Evolutionary conservation across 2,329 filamentous ascomycete genomes (phyloP).

Genomic region (Sporothrix schenckii): DNA sequence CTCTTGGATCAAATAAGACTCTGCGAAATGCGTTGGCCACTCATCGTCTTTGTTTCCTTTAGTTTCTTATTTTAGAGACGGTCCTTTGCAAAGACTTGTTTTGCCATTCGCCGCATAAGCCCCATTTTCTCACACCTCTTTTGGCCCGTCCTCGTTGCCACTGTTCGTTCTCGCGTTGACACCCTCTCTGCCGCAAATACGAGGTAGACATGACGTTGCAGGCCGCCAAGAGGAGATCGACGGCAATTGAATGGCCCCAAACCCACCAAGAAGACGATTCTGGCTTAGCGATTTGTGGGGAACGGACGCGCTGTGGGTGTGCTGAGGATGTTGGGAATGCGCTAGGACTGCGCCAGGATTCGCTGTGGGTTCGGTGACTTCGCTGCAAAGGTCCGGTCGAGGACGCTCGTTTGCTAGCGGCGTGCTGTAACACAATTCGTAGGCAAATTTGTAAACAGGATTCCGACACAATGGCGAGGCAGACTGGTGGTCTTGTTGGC

Average conservation of each 20-base stretch:
- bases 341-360: background rate
- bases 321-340: background rate
- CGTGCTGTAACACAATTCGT: too few relatives aligned
- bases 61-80: background rate
- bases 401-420: too few relatives aligned
- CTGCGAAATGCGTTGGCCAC: too few relatives aligned
- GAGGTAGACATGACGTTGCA: slow-evolving; percentile 10
- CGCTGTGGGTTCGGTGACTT: background rate
- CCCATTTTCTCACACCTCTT: background rate
- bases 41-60: too few relatives aligned
- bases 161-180: background rate
- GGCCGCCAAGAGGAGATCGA: slow-evolving; percentile 19
- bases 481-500: background rate
- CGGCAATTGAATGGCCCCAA: slow-evolving; percentile 13
- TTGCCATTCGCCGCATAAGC: background rate
- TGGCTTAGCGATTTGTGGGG: slow-evolving; percentile 2
- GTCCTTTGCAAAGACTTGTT: background rate
- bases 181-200: background rate
- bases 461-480: slow-evolving; percentile 1
- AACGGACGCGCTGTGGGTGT: background rate
- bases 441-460: background rate
- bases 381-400: too few relatives aligned
- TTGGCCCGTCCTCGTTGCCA: background rate
- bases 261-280: background rate
- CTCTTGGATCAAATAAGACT: too few relatives aligned